phyloP scores from a whole-genome alignment of 1,284 basidiomycete species.

The Irpex rosettiformis region DNA sequence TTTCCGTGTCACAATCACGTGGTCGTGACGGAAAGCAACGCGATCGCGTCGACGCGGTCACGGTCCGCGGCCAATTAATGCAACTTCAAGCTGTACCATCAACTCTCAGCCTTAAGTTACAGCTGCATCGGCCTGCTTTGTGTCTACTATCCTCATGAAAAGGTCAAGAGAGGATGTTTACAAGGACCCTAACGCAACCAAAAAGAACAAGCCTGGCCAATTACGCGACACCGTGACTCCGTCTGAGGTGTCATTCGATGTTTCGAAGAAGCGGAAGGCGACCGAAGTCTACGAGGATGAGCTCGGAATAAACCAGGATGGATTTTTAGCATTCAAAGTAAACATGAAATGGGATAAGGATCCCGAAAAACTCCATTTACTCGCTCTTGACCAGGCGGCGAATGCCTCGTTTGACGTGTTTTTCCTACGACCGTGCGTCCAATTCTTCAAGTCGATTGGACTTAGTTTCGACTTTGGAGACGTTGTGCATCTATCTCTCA shows the following conservation, averaged over 20 bases:
- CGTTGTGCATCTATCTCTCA: slow-evolving; percentile 40
- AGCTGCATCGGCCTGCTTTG: background rate
- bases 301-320: slow-evolving; percentile 19
- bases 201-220: background rate
- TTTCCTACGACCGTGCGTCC: slow-evolving; percentile 32
- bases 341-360: slow-evolving; percentile 41
- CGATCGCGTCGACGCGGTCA: too few relatives aligned
- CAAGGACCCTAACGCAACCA: background rate
- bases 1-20: background rate
- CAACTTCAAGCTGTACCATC: too few relatives aligned
- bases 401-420: slow-evolving; percentile 35
- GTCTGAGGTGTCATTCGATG: background rate
- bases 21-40: background rate
- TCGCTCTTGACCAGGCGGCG: slow-evolving; percentile 23
- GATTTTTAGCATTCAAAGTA: slow-evolving; percentile 38
- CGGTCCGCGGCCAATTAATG: too few relatives aligned
- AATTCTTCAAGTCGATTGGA: too few relatives aligned
- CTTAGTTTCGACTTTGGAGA: too few relatives aligned
- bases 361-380: slow-evolving; percentile 23
- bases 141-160: background rate
- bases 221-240: background rate
- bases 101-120: background rate
- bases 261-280: slow-evolving; percentile 10
- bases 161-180: background rate
- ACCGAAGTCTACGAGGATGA: slow-evolving; percentile 17